Percentiles rank a stretch among this genome's conserved stretches.
phyloP scores from a whole-genome alignment of 495 filamentous ascomycete genomes.

The Neurospora hispaniola region DNA sequence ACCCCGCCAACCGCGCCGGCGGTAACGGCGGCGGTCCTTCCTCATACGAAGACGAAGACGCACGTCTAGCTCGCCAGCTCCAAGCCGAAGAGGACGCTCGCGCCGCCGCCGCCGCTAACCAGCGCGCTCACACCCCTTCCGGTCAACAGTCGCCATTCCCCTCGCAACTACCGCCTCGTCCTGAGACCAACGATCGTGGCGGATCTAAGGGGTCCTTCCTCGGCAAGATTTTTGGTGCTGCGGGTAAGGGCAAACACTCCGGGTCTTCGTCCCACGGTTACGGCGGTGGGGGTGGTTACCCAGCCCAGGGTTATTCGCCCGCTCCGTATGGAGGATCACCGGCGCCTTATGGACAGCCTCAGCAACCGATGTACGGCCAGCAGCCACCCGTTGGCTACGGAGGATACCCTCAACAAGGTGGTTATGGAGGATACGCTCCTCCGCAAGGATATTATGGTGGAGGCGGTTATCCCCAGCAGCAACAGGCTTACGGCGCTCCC shows the following conservation, averaged over 20 bases:
- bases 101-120: slow-evolving; percentile 23
- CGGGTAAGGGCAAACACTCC: neutral
- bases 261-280: neutral
- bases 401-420: slow-evolving; percentile 30
- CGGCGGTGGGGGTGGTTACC: neutral
- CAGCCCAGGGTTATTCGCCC: slow-evolving; percentile 9
- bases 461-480: slow-evolving; percentile 24
- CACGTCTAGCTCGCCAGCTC: slow-evolving; percentile 59
- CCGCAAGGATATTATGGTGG: slow-evolving; percentile 19
- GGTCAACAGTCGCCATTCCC: slow-evolving; percentile 13
- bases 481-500: slow-evolving; percentile 4
- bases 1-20: slow-evolving; percentile 10
- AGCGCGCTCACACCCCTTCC: slow-evolving; percentile 6
- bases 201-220: slow-evolving; percentile 38
- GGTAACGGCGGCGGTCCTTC: slow-evolving; percentile 1
- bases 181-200: slow-evolving; percentile 19
- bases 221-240: slow-evolving; percentile 41
- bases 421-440: slow-evolving; percentile 13
- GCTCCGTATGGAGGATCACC: slow-evolving; percentile 30
- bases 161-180: slow-evolving; percentile 30
- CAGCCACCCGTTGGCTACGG: slow-evolving; percentile 13
- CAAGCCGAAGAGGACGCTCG: slow-evolving; percentile 75
- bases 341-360: slow-evolving; percentile 10
- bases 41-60: slow-evolving; percentile 50
- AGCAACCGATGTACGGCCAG: slow-evolving; percentile 29